Base-by-base conservation (phyloP, 2,329 filamentous ascomycete species). In the Penicillium capsulatum region DNA sequence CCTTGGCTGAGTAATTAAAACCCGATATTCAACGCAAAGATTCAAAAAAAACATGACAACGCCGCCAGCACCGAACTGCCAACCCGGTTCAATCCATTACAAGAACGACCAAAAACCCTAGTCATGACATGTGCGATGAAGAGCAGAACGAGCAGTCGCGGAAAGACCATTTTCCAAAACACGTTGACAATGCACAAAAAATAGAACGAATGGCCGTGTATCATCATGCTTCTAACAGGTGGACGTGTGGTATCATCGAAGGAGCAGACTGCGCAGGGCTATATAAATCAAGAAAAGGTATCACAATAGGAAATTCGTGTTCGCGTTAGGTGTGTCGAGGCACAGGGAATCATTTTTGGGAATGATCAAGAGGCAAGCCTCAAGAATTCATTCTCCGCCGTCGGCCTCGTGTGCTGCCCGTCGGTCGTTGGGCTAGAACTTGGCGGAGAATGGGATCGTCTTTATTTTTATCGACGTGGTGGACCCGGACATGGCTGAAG, bases 391-490 rank as follows among this genome's bases (percentile, higher is more conserved):
- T 54, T 47, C 87, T 76, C 59, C 88, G 77, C 59, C 90, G 76
- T 46, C 90, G 76, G 20, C 89, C 88, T 50, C 90, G 81, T 59
- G 78, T 86, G 4, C 85, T 85, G 20, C 90, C 90, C 64, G 95
- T 86, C 3, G 86, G 81, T 36, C 92, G 76, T 60, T 95, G 89
- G 2, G 88, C 77, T 26, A 97, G 78, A 1, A 97, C 91, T 34
- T 91, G 84, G 36, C 89, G 78, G 28, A 98, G 70, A 38, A 75
- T 66, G 0, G 85, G 80, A 57, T 97, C 91, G 53, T 96, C 89
- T 64, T 89, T 91, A 60, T 86, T 82, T 63, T 88, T 92, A 58
- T 97, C 90, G 27, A 82, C 71, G 61, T 97, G 92, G 61, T 97
- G 91, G 29, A 92, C 88, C 38, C 88, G 80, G 22, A 97, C 92